phyloP scores from a whole-genome alignment of 2,329 filamentous ascomycete species.

The Xylaria sp. region DNA sequence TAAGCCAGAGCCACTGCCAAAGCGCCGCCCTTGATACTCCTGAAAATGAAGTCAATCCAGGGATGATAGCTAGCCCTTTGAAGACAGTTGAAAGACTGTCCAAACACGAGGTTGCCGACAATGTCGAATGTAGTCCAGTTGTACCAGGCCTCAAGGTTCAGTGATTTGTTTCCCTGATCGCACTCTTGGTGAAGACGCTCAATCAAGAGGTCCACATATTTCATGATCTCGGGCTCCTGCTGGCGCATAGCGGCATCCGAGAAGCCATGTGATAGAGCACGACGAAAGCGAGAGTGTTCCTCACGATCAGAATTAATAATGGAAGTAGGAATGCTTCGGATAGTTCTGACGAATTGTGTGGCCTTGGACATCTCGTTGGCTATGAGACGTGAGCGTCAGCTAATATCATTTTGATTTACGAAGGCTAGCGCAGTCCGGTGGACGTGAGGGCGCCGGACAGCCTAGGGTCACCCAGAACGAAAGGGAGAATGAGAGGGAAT shows the following conservation, averaged over 20 bases:
- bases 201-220: slow-evolving; percentile 56
- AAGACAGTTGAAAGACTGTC: slow-evolving; percentile 56
- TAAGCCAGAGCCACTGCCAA: slow-evolving; percentile 40
- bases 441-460: neutral
- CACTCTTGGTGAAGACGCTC: slow-evolving; percentile 52
- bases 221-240: slow-evolving; percentile 50
- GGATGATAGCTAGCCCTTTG: slow-evolving; percentile 48
- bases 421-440: neutral
- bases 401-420: neutral
- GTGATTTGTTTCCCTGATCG: slow-evolving; percentile 38
- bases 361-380: slow-evolving; percentile 45
- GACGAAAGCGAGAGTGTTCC: slow-evolving; percentile 47
- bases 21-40: slow-evolving; percentile 45
- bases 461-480: no score
- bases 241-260: slow-evolving; percentile 47
- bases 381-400: slow-evolving; percentile 11
- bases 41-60: slow-evolving; percentile 51
- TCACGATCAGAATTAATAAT: slow-evolving; percentile 49
- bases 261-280: slow-evolving; percentile 49
- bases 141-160: slow-evolving; percentile 54
- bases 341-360: slow-evolving; percentile 30
- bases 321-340: slow-evolving; percentile 41
- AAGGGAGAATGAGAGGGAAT: neutral
- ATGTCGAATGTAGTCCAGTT: slow-evolving; percentile 51
- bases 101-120: slow-evolving; percentile 53